Evolutionary conservation across 75 land plant species (phyloP), one percentile per base, ranked within the genome.

Genomic region (Pinus tabuliformis): DNA sequence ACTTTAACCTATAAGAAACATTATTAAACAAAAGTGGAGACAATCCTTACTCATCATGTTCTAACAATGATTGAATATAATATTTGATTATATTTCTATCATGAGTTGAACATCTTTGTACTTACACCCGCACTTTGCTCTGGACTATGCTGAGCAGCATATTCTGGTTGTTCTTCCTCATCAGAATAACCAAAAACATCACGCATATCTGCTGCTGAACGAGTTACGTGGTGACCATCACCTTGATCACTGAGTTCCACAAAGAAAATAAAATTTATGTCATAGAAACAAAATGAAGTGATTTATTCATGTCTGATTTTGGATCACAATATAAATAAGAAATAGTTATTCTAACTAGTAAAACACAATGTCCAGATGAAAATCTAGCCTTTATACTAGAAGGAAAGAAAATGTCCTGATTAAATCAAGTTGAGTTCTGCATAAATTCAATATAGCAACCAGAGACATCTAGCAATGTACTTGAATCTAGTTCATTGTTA

Each of bases 171-270:
- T 52, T 95, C 99, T 75, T 96, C 99, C 62, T 97, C 97, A 78
- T 96, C 99, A 81, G 98, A 95, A 59, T 97, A 97, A 28, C 99
- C 99, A 83, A 97, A 97, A 28, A 92, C 99, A 83, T 92, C 96
- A 77, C 92, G 93, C 49, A 95, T 84, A 66, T 86, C 94, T 39
- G 92, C 79, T 66, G 77, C 83, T 64, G 86, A 82, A 6, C 75
- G 83, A 73, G 71, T 21, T 74, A 70, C 74, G 49, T 89, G 75
- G 45, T 78, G 52, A 58, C 80, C 87, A 77, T 89, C 88, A 78
- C 85, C 88, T 62, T 91, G 85, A 72, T 95, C 89, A 33, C 77
- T 83, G 26, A 72, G 76, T 57, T 78, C 39, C 78, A 37, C 18
- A 21, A 59, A 21, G 17, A 6, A 59, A 73, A 15, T 5, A 73